Conservation (phyloP, 495 filamentous ascomycete genomes). For the Neurospora intermedia region DNA sequence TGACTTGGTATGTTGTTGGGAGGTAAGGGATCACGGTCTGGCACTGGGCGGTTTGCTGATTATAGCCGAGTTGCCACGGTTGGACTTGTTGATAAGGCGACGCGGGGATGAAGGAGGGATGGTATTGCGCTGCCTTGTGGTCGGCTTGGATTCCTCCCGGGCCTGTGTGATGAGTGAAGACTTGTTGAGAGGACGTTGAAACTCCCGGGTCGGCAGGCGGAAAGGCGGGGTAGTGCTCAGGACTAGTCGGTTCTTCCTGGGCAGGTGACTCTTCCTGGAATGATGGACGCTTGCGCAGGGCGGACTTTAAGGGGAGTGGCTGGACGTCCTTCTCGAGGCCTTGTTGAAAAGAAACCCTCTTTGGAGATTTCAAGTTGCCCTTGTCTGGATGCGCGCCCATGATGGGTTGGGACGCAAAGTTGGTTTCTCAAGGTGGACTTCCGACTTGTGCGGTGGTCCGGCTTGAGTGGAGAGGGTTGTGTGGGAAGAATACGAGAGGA, state of each 20-base stretch:
- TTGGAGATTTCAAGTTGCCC: background rate
- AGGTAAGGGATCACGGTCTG: conserved; percentile 3
- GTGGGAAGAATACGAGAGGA: background rate
- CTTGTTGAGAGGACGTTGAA: background rate
- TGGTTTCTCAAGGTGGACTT: background rate
- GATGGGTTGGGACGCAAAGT: background rate
- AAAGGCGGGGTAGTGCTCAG: background rate
- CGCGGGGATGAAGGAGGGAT: background rate
- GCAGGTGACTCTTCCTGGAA: background rate
- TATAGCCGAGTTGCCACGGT: background rate
- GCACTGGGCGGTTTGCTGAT: background rate
- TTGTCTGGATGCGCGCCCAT: background rate
- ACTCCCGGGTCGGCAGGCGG: background rate
- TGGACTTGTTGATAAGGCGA: background rate
- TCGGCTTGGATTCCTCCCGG: background rate
- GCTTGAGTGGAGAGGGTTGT: background rate
- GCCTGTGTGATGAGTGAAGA: background rate
- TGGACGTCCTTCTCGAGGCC: background rate
- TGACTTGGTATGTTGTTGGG: background rate
- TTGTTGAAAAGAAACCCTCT: background rate
- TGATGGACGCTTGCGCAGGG: background rate
- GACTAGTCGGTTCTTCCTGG: background rate
- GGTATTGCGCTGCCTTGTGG: background rate
- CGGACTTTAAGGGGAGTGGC: background rate
- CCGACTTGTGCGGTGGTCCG: background rate